Conservation (phyloP, 2,329 filamentous ascomycete species). For the Pestalotiopsis sp. region DNA sequence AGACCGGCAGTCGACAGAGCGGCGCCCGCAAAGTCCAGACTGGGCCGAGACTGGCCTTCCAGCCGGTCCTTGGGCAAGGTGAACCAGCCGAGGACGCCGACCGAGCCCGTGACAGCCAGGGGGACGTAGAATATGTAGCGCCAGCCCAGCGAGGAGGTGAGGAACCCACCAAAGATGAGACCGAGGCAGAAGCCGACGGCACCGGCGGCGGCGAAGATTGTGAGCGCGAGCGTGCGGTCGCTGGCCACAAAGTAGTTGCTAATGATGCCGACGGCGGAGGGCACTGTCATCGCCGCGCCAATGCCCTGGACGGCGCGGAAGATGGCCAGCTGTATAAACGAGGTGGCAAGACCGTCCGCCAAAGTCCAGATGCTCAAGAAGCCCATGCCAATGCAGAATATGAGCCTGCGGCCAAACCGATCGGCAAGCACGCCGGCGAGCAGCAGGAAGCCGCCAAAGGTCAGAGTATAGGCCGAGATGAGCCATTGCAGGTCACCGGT, state of each 20-base stretch:
- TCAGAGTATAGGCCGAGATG: constrained; percentile 5
- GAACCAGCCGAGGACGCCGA: constrained; percentile 30
- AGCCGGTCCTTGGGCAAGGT: constrained; percentile 39
- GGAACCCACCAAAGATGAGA: constrained; percentile 39
- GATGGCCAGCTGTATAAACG: constrained; percentile 58
- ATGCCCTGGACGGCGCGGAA: constrained; percentile 63
- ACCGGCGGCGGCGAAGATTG: constrained; percentile 40
- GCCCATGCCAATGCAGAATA: constrained; percentile 45
- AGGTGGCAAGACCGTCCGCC: constrained; percentile 50
- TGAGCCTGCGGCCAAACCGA: constrained; percentile 48
- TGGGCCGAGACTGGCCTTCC: constrained; percentile 33
- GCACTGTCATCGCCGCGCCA: constrained; percentile 61
- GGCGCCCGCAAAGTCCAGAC: constrained; percentile 44
- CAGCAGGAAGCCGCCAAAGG: constrained; percentile 46
- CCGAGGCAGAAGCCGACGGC: constrained; percentile 42
- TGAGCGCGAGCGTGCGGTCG: constrained; percentile 39
- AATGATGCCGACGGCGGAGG: constrained; percentile 59
- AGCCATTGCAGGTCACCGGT: constrained; percentile 2
- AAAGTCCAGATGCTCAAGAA: constrained; percentile 60
- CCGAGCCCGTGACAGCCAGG: constrained; percentile 32
- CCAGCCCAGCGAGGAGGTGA: constrained; percentile 40
- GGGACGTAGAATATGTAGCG: constrained; percentile 40
- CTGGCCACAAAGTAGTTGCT: constrained; percentile 40
- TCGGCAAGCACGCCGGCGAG: constrained; percentile 49
- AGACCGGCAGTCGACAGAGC: constrained; percentile 42